Base-by-base conservation (phyloP, 129 eudicot species). In the Centaurea solstitialis region DNA sequence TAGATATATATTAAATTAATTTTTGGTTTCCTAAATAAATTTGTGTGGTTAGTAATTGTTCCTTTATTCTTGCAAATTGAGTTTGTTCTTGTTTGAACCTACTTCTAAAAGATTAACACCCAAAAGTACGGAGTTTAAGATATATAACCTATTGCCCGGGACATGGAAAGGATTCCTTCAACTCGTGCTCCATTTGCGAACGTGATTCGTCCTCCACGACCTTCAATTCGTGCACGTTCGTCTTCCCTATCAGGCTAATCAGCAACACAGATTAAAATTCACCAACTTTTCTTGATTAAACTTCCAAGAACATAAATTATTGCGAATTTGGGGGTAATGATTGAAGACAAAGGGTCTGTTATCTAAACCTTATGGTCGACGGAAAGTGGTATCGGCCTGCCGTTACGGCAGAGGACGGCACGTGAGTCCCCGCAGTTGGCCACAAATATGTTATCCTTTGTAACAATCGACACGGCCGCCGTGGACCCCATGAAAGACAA, bases 101-200 rank as follows among this genome's bases (percentile, higher is more conserved):
- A n/a, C n/a, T n/a, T n/a, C n/a, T 33, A 33, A 4, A 33, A 33
- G 37, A 33, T 33, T 33, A 33, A 3, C 37, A 33, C 2, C 37
- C 37, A 33, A 33, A 20, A 20, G 33, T 13, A 77, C 1, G 53
- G 28, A 40, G 37, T 11, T 30, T 66, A 70, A 70, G 18, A 64
- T 73, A 30, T 33, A 33, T 33, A 79, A 88, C 94, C 94, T 84
- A 90, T 86, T 41, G 92, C 86, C 6, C 92, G 86, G n/a, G 94
- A 86, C 92, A 88, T 82, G 12, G 90, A 89, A 22, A 90, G 85
- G 50, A 90, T 57, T 26, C 92, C 94, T 86, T 88, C 75, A 35
- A 90, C 94, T 62, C 94, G 82, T 18, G 86, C 86, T 22, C 87
- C 87, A n/a, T 84, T 43, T 2, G 53, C 4, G 65, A 37, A 38